Base-by-base conservation (phyloP, 1,139 yeast genomes). In the Nakaseomyces sp. region DNA sequence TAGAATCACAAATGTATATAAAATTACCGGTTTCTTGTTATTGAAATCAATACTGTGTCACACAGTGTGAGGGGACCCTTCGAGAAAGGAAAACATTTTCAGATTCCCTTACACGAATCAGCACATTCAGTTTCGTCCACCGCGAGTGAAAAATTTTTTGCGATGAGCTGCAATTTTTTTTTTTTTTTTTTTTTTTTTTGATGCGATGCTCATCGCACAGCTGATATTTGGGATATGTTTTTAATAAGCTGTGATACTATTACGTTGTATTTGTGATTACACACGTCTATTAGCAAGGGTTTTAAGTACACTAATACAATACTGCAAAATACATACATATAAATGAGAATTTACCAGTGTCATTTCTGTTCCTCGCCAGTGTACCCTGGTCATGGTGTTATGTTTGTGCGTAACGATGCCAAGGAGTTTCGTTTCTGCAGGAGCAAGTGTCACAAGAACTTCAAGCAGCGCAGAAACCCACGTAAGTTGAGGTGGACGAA, bases 401-500 rank as follows among this genome's bases (percentile, higher is more conserved):
- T 86, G 84, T 91, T 89, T 69, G 97, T 91, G 51, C 81, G 99
- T 69, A 91, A 91, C 66, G 99, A 91, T 61, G 95, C 97, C 55
- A 91, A 91, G 63, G 97, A 88, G 69, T 91, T 91, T 65, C 76
- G 95, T 60, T 91, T 91, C 72, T 91, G 99, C 66, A 87, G 97
- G 66, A 88, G 97, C 52, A 91, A 93, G 67, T 91, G 99, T 71
- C 98, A 91, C 71, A 87, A 88, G 65, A 84, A 91, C 47, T 91
- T 91, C 80, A 91, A 91, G 68, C 94, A 88, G 73, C 89, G 96
- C 74, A 83, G 99, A 70, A 91, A 91, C 72, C 99, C 99, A 57
- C 83, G 99, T 72, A 91, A 91, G 70, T 81, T 89, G 68, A 83
- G 78, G 70, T 91, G 98, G 98, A 91, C 98, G 48, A 91, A 93